Evolutionary conservation across 2,329 filamentous ascomycete genomes (phyloP).

Genomic region (Colletotrichum sp.): DNA sequence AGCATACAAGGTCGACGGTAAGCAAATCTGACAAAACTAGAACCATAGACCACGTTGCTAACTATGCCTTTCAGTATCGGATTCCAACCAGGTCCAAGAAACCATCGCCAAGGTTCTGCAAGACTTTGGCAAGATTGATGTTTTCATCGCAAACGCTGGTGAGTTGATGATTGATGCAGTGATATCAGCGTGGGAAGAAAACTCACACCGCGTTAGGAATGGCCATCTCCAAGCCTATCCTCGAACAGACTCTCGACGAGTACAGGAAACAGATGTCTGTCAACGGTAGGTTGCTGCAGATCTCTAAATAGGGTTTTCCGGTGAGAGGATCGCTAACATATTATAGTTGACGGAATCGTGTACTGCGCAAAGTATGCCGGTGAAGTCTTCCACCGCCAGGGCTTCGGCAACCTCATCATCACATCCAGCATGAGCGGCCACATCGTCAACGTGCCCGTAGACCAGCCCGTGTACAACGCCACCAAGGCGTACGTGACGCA

Average conservation of each 20-base stretch:
- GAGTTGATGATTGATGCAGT: neutral
- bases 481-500: constrained; percentile 62
- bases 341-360: constrained; percentile 48
- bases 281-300: constrained; percentile 43
- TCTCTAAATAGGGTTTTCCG: neutral
- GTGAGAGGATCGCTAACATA: neutral
- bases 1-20: constrained; percentile 49
- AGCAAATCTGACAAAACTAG: neutral
- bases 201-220: constrained; percentile 34
- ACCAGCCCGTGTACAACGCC: constrained; percentile 52
- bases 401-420: constrained; percentile 56
- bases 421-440: constrained; percentile 54
- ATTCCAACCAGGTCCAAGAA: constrained; percentile 37
- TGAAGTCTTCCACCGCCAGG: constrained; percentile 46
- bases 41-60: neutral
- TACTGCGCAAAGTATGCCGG: constrained; percentile 49
- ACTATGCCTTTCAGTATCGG: constrained; percentile 37
- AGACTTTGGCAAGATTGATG: constrained; percentile 48
- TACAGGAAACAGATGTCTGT: constrained; percentile 58
- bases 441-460: constrained; percentile 56
- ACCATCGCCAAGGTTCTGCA: constrained; percentile 36
- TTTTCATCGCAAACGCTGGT: constrained; percentile 49
- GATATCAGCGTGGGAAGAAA: accelerated
- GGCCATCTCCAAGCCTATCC: constrained; percentile 58
- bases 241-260: constrained; percentile 57